Evolutionary conservation across 495 filamentous ascomycete genomes (phyloP), one percentile per base, ranked within the genome.

Genomic region (Aspergillus incahuasiensis): DNA sequence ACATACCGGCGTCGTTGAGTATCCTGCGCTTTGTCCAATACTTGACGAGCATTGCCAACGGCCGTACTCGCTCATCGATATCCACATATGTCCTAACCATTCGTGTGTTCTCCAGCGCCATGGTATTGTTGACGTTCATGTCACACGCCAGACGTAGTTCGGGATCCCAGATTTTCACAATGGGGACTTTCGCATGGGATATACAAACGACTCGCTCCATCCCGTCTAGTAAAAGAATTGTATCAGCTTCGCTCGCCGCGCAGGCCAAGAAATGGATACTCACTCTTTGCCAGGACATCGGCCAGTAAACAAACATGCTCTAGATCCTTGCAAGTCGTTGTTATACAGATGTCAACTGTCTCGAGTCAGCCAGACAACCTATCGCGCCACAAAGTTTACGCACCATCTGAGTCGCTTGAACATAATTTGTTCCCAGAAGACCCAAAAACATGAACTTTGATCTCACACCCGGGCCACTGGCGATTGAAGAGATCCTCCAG

Each of bases 41-140:
- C 67, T 98, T 98, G 66, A 97, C 81, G 52, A 92, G 87, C 91
- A 97, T 96, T 19, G 92, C 92, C 58, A 98, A 75, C 19, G 86
- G 91, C 35, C 95, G 84, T 52, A 98, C 90, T 46, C 94, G 82
- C 47, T 92, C 82, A 68, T 97, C 94, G 54, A 96, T 88, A 63
- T 95, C 83, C 54, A 97, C 90, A 74, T 98, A 98, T 0, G 91
- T 96, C 68, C 92, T 91, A 61, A 98, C 91, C 94, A 98, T 96
- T 12, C 91, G 86, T 21, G 94, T 98, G 64, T 98, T 98, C 67
- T 97, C 92, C 57, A 98, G 72, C 0, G 94, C 94, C 43, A 92
- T 60, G 2, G 92, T 92, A 59, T 96, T 98, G 73, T 98, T 98
- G 73, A 97, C 91, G 55, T 97, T 98, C 87, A 98, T 94, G 67